A percentile compares a stretch with the other conserved stretches of the same genome.
Conservation (phyloP, 495 filamentous ascomycete genomes). For the Immersiella caudata region DNA sequence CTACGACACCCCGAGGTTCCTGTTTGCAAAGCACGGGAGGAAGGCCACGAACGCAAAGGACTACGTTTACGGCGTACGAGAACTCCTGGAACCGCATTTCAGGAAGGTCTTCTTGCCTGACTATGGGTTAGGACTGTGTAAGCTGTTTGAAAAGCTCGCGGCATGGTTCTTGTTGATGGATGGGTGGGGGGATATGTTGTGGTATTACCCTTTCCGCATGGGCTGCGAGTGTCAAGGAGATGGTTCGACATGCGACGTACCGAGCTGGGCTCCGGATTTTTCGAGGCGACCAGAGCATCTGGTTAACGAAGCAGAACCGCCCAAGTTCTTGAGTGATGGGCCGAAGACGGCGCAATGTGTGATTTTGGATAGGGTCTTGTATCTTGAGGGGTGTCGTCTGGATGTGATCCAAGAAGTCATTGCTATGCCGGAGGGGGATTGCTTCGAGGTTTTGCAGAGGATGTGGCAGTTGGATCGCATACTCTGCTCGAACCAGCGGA, state of each 20-base stretch:
- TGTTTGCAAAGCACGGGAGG: not conserved
- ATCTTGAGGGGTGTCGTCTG: constrained; percentile 2
- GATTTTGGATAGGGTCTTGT: not conserved
- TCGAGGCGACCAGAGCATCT: not conserved
- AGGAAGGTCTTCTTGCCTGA: not conserved
- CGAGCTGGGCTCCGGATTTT: not conserved
- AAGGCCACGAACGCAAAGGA: not conserved
- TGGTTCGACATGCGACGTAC: not conserved
- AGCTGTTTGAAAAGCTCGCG: not conserved
- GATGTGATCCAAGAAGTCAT: not conserved
- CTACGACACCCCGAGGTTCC: not conserved
- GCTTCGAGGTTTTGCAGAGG: not conserved
- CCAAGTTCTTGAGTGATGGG: not conserved
- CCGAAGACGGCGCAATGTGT: not conserved
- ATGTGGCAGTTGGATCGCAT: constrained; percentile 1
- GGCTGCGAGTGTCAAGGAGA: not conserved
- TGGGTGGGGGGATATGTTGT: constrained; percentile 2
- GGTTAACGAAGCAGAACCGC: not conserved
- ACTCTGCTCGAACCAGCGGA: not conserved
- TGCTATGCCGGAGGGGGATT: not conserved
- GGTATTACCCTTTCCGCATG: not conserved
- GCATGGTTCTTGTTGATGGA: not conserved
- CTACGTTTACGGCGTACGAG: not conserved
- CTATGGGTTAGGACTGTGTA: not conserved
- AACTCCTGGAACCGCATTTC: constrained; percentile 4